Percentiles rank a stretch among this genome's conserved stretches.
phyloP scores from a whole-genome alignment of 768 basidiomycete species.

The Collybiopsis confluens region DNA sequence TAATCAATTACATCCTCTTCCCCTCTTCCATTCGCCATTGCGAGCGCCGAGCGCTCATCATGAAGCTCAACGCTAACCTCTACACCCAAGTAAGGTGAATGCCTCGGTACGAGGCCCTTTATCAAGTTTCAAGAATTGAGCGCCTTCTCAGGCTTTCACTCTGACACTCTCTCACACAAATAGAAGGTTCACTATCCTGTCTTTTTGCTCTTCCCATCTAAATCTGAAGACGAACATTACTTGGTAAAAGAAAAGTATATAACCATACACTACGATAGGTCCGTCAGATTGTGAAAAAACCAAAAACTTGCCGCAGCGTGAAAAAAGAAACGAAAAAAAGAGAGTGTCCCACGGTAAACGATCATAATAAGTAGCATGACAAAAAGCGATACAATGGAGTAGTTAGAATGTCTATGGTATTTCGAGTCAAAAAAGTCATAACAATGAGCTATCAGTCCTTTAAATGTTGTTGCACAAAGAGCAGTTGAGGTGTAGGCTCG shows the following conservation, averaged over 20 bases:
- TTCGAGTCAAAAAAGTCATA: slow-evolving; percentile 24
- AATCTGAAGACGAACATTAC: background rate
- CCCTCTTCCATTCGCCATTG: too few relatives aligned
- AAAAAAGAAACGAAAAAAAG: background rate
- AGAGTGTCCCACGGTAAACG: background rate
- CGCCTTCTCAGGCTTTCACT: too few relatives aligned
- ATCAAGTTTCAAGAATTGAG: too few relatives aligned
- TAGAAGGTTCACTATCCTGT: too few relatives aligned
- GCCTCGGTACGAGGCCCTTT: too few relatives aligned
- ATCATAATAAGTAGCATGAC: background rate
- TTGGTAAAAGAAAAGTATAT: background rate
- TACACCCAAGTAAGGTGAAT: too few relatives aligned
- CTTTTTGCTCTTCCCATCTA: too few relatives aligned
- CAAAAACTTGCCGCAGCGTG: background rate
- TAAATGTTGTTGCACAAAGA: slow-evolving; percentile 65
- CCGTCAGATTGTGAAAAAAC: background rate
- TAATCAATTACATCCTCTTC: too few relatives aligned
- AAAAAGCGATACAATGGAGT: background rate
- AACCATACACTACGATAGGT: background rate
- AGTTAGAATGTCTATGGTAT: slow-evolving; percentile 7
- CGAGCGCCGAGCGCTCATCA: too few relatives aligned
- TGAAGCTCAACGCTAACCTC: too few relatives aligned
- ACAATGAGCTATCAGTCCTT: slow-evolving; percentile 24
- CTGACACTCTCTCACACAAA: too few relatives aligned
- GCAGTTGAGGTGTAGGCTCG: slow-evolving; percentile 57